Percentiles rank a stretch among this genome's conserved stretches.
Evolutionary conservation across 805 yeast genomes (phyloP).

Genomic region (Tetrapisispora iriomotensis): DNA sequence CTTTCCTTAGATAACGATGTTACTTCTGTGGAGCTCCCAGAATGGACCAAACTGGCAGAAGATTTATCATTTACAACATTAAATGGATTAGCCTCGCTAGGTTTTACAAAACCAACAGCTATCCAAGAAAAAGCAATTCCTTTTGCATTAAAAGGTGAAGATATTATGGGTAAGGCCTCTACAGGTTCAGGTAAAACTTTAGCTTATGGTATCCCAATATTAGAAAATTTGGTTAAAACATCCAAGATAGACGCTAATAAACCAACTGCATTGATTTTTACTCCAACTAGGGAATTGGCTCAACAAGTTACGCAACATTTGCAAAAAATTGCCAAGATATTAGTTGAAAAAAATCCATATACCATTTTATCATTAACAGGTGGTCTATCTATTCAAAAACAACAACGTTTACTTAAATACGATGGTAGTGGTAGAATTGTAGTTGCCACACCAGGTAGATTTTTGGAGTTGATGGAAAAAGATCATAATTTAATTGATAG

Average conservation of each 20-base stretch:
- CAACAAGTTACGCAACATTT: conserved; percentile 86
- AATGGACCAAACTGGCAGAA: conserved; percentile 40
- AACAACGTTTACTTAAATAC: conserved; percentile 63
- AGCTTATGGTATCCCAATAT: conserved; percentile 88
- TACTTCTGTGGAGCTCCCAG: conserved; percentile 42
- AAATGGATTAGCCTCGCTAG: conserved; percentile 49
- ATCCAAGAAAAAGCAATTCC: conserved; percentile 77
- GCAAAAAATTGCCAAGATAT: conserved; percentile 32
- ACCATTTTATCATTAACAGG: conserved; percentile 79
- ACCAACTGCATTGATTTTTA: conserved; percentile 73
- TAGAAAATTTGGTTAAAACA: conserved; percentile 44
- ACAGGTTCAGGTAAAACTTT: conserved; percentile 97
- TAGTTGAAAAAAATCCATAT: conserved; percentile 42
- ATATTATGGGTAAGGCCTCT: conserved; percentile 90
- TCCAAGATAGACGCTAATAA: conserved; percentile 10
- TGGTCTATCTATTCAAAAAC: conserved; percentile 90
- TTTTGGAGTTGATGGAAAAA: conserved; percentile 69
- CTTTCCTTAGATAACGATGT: conserved; percentile 19
- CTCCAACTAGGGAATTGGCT: conserved; percentile 95
- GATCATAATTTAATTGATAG: conserved; percentile 34
- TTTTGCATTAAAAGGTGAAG: conserved; percentile 57
- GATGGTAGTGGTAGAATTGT: conserved; percentile 61
- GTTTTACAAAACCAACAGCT: conserved; percentile 66
- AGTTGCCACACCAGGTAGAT: conserved; percentile 94
- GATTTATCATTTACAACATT: conserved; percentile 46